A percentile compares a stretch with the other conserved stretches of the same genome.
These are phyloP conservation scores for Pythium aquatile DNA, from an alignment of 352 stramenopile species.

Conservation along the genomic window DNA sequence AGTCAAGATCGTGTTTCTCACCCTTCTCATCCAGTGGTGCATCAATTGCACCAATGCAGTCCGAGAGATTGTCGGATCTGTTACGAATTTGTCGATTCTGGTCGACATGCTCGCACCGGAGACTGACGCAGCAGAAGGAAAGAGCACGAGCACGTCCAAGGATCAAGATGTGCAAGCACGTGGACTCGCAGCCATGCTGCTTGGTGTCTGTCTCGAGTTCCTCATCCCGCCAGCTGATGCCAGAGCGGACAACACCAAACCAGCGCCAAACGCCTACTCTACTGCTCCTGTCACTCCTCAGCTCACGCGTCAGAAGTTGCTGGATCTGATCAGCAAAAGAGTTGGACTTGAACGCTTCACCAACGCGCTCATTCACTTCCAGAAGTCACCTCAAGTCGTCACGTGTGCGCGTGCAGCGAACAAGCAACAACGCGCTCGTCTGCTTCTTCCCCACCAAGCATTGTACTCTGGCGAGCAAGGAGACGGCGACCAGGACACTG, in stretches of 20 bases:
- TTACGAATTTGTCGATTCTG: constrained; percentile 57
- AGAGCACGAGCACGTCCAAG: not conserved
- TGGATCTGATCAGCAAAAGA: constrained; percentile 65
- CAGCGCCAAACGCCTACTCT: not conserved
- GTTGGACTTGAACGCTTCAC: constrained; percentile 65
- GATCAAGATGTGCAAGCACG: constrained; percentile 35
- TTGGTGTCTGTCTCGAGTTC: constrained; percentile 62
- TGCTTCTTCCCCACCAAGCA: constrained; percentile 37
- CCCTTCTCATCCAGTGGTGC: constrained; percentile 62
- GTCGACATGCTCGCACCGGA: constrained; percentile 26
- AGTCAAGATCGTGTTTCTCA: constrained; percentile 45
- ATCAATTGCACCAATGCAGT: constrained; percentile 57
- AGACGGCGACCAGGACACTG: constrained; percentile 23
- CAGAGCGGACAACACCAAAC: not conserved
- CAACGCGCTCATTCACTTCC: constrained; percentile 64
- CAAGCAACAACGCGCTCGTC: constrained; percentile 39
- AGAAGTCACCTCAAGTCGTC: constrained; percentile 51
- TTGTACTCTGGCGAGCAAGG: constrained; percentile 25
- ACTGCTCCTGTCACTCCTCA: not conserved
- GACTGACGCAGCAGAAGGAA: not conserved
- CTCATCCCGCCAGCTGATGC: constrained; percentile 19
- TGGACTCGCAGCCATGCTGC: constrained; percentile 47
- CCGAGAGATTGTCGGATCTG: constrained; percentile 51
- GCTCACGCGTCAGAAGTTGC: constrained; percentile 55
- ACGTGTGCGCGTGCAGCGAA: constrained; percentile 40